Evolutionary conservation across 1,284 basidiomycete species (phyloP), one percentile per base, ranked within the genome.

Genomic region (Fomitopsis schrenkii): DNA sequence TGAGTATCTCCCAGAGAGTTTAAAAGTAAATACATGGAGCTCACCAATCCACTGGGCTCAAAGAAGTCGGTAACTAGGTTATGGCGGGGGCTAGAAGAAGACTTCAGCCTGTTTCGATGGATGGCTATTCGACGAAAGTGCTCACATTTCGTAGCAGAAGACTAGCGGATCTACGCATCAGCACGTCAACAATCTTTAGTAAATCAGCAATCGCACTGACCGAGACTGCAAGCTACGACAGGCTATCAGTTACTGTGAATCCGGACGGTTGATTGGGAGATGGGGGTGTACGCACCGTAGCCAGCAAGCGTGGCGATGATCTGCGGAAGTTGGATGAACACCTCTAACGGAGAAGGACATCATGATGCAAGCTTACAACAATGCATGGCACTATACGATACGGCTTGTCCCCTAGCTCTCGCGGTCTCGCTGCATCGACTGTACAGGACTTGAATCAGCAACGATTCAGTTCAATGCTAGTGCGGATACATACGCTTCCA

Each of bases 131-230:
- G 5, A 46, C 44, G 19, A 10, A 6, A 46, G 9, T n/a, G 17
- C 65, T 59, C 41, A 68, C 67, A 66, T 67, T 58, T 67, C 63
- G 28, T 58, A 59, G 40, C 64, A 67, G 62, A 68, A 63, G 14
- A 64, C 67, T 68, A 7, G 10, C 1, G 6, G 15, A n/a, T 53
- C 19, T 9, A 3, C 15, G 30, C 30, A 6, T 19, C 19, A 53
- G 30, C 5, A 53, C 30, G 1, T 10, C 50, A 53, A 30, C 35
- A 3, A 36, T 33, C 30, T 33, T 5, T 9, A 19, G 30, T n/a
- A 8, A 7, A 30, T 17, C 26, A 8, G 45, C 22, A 3, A 53
- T 15, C 14, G 50, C 33, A 33, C 35, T 38, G 6, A 53, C 50
- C 50, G 8, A 53, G 50, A 38, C 50, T 53, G 30, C 50, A 53